Percentiles rank a stretch among this genome's conserved stretches.
Evolutionary conservation across 805 yeast genomes (phyloP).

Genomic region (Kuraishia capsulata): DNA sequence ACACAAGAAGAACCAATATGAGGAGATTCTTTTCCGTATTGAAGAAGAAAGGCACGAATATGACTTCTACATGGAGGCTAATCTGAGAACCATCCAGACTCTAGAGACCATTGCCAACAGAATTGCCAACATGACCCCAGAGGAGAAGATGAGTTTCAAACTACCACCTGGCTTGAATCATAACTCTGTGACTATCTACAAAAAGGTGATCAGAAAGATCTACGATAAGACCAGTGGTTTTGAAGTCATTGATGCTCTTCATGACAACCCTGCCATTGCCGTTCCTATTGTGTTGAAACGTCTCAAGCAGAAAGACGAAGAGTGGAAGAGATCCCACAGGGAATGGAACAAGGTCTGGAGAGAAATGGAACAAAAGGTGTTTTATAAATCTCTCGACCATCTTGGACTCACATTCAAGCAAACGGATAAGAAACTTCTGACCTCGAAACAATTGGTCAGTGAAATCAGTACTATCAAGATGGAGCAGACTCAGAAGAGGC

Average conservation of each 20-base stretch:
- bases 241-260: conserved; percentile 92
- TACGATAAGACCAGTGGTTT: conserved; percentile 93
- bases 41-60: conserved; percentile 98
- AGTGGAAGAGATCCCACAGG: conserved; percentile 96
- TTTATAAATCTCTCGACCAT: conserved; percentile 89
- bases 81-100: conserved; percentile 89
- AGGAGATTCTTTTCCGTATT: conserved; percentile 86
- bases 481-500: conserved; percentile 80
- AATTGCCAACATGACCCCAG: conserved; percentile 85
- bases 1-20: conserved; percentile 97
- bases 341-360: conserved; percentile 99
- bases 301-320: conserved; percentile 95
- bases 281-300: conserved; percentile 90
- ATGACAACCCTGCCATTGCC: conserved; percentile 90
- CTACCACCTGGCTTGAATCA: conserved; percentile 93
- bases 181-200: conserved; percentile 83
- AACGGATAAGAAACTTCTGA: conserved; percentile 85
- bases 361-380: conserved; percentile 92
- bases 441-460: conserved; percentile 82
- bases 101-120: conserved; percentile 92
- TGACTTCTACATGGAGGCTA: conserved; percentile 92
- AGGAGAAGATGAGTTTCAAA: conserved; percentile 78
- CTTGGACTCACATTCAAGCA: conserved; percentile 94
- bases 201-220: conserved; percentile 84
- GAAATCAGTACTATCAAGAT: conserved; percentile 89